These are phyloP conservation scores for Cocos nucifera DNA, from an alignment of 176 grass and related monocot genomes.

Conservation along the genomic window DNA sequence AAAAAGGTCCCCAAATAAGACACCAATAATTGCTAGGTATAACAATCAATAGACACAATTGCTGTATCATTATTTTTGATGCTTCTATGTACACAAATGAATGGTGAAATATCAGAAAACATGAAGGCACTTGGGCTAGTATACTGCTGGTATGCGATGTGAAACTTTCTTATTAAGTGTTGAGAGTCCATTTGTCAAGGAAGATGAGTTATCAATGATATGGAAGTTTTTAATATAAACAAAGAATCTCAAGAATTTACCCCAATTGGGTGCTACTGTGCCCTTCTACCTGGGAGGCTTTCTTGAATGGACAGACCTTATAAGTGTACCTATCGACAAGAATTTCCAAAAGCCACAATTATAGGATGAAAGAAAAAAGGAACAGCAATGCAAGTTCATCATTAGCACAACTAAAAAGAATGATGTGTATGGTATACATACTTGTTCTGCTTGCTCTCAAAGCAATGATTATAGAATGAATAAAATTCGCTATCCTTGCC, in stretches of 20 bases:
- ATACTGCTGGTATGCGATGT: too few species aligned
- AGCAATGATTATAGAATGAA: constrained; percentile 87
- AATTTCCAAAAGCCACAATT: constrained; percentile 14
- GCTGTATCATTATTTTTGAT: too few species aligned
- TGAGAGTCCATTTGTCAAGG: too few species aligned
- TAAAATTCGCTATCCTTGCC: constrained; percentile 95
- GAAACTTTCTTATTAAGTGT: too few species aligned
- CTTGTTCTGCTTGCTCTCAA: constrained; percentile 88
- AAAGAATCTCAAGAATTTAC: constrained; percentile 37
- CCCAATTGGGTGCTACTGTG: constrained; percentile 84
- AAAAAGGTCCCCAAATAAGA: too few species aligned
- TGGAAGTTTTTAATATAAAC: background rate
- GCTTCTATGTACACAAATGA: too few species aligned
- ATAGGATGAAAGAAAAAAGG: constrained; percentile 2
- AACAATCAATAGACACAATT: too few species aligned
- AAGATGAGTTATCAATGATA: too few species aligned
- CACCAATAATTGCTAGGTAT: too few species aligned
- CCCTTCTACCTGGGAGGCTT: constrained; percentile 83
- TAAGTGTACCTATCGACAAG: constrained; percentile 60
- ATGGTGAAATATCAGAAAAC: too few species aligned
- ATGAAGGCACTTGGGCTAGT: too few species aligned
- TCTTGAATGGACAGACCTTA: constrained; percentile 94
- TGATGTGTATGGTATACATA: constrained; percentile 45
- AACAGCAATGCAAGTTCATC: constrained; percentile 8
- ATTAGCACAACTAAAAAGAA: constrained; percentile 12